phyloP scores from a whole-genome alignment of 306 rosid species.

The Trifolium subterraneum region DNA sequence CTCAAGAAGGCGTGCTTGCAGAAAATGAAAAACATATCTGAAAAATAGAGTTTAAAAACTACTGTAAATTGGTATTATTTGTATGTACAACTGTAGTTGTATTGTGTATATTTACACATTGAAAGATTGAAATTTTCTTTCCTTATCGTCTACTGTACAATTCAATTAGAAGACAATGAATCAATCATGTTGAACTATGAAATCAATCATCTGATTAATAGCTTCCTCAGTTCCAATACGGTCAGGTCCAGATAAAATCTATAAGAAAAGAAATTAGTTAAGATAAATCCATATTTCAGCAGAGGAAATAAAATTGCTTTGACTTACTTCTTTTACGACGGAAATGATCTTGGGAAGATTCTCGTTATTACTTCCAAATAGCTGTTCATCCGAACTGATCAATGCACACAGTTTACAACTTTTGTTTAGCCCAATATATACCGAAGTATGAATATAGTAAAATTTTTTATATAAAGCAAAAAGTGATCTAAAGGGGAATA shows the following conservation, averaged over 20 bases:
- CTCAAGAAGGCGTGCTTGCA: background rate
- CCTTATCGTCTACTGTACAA: conserved; percentile 1
- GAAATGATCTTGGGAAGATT: conserved; percentile 23
- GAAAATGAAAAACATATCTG: background rate
- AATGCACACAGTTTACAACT: background rate
- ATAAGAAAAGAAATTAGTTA: background rate
- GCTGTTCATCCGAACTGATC: conserved; percentile 38
- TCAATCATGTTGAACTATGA: background rate
- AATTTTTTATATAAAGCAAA: conserved; percentile 11
- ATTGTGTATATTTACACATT: background rate
- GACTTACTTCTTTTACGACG: conserved; percentile 30
- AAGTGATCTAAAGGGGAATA: background rate
- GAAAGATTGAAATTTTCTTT: conserved; percentile 24
- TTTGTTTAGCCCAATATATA: background rate
- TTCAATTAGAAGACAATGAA: background rate
- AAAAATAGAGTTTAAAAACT: background rate
- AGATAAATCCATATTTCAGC: background rate
- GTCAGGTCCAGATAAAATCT: conserved; percentile 34
- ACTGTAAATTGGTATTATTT: conserved; percentile 1
- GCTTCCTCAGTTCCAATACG: conserved; percentile 38
- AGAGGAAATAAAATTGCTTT: background rate
- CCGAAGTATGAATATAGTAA: background rate
- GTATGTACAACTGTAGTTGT: background rate
- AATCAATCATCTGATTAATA: background rate
- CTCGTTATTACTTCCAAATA: conserved; percentile 36